These are phyloP conservation scores for Avena sativa DNA, from an alignment of 176 grass and related monocot species.

Conservation along the genomic window DNA sequence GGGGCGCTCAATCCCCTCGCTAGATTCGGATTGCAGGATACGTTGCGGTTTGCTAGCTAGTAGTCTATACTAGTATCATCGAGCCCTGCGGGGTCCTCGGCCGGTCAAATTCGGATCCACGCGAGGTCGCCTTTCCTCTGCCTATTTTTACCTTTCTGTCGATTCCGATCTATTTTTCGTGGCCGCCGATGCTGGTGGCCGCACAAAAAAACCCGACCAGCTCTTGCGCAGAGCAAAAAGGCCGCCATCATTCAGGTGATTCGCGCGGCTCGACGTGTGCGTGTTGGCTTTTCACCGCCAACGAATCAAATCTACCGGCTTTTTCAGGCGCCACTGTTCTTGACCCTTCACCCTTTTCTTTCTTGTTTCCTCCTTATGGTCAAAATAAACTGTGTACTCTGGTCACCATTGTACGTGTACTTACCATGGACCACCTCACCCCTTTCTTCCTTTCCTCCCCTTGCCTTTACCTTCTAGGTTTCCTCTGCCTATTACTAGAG, in stretches of 20 bases:
- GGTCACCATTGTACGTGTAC: background rate
- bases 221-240: too few species aligned
- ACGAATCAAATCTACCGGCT: slow-evolving; percentile 6
- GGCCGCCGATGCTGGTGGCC: too few species aligned
- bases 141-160: background rate
- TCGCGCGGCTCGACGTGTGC: background rate
- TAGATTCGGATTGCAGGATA: too few species aligned
- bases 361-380: background rate
- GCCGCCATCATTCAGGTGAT: background rate
- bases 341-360: background rate
- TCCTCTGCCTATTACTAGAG: background rate
- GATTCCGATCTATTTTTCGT: background rate
- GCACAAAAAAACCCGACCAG: too few species aligned
- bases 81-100: background rate
- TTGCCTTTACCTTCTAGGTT: background rate
- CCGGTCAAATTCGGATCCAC: slow-evolving; percentile 11
- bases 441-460: too few species aligned
- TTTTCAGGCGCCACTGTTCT: background rate
- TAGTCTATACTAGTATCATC: background rate
- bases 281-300: background rate
- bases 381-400: too few species aligned
- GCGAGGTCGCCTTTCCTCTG: background rate
- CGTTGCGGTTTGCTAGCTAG: background rate
- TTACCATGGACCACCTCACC: background rate
- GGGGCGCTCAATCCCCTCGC: too few species aligned